Conservation (phyloP, 2,329 filamentous ascomycete species). For the Aspergillus udagawae region DNA sequence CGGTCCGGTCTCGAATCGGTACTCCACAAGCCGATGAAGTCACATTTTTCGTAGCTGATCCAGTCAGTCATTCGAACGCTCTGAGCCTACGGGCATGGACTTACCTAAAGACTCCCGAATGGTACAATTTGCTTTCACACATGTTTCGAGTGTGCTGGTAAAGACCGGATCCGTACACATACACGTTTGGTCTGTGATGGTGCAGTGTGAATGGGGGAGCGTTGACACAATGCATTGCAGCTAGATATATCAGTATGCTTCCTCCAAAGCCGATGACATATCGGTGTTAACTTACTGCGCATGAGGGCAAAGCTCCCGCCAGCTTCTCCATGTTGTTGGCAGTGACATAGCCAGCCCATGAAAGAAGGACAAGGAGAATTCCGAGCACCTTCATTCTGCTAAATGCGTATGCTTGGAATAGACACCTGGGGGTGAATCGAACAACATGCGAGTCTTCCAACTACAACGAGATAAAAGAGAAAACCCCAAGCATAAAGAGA, state of each 20-base stretch:
- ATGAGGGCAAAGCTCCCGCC: conserved; percentile 15
- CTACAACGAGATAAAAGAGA: neutral
- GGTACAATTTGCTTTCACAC: conserved; percentile 34
- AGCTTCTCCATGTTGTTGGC: conserved; percentile 11
- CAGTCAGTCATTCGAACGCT: conserved; percentile 6
- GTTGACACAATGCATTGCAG: conserved; percentile 20
- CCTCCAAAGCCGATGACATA: too few relatives aligned
- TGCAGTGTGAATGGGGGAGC: conserved; percentile 34
- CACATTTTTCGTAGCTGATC: conserved; percentile 40
- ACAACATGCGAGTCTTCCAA: neutral
- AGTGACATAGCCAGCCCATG: conserved; percentile 3
- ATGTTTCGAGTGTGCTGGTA: conserved; percentile 28
- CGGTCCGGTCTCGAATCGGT: conserved; percentile 34
- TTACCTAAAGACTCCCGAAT: conserved; percentile 36
- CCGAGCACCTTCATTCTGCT: conserved; percentile 2
- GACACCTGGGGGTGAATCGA: neutral
- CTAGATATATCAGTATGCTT: conserved; percentile 5
- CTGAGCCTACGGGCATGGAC: neutral
- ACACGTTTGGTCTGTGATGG: conserved; percentile 36
- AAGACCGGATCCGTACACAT: conserved; percentile 37
- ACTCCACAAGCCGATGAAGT: conserved; percentile 38
- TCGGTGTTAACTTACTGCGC: conserved; percentile 16
- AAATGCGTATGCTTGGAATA: conserved; percentile 6
- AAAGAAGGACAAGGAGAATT: conserved; percentile 2
- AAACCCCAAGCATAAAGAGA: neutral